Percentiles rank a stretch among this genome's conserved stretches.
These are phyloP conservation scores for Ceratocystis eucalypticola DNA, from an alignment of 2,329 filamentous ascomycete species.

Conservation along the genomic window DNA sequence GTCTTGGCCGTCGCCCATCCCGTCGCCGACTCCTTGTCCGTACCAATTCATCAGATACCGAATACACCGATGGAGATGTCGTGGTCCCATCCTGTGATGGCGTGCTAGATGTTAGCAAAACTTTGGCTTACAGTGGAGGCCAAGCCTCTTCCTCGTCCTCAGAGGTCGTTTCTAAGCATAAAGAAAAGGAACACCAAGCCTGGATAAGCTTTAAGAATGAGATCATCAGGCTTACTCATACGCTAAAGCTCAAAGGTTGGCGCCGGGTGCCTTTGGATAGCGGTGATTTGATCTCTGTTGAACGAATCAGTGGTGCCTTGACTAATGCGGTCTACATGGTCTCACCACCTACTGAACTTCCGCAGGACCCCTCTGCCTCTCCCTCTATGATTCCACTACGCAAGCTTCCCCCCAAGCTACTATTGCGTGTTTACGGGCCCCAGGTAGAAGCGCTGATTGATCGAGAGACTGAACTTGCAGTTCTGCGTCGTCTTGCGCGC, in stretches of 20 bases:
- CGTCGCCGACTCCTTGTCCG: constrained; percentile 27
- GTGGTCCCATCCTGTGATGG: constrained; percentile 78
- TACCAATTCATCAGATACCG: constrained; percentile 65
- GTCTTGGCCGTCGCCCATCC: constrained; percentile 31
- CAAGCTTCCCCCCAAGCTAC: constrained; percentile 49
- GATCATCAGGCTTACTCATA: constrained; percentile 79
- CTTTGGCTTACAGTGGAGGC: constrained; percentile 59
- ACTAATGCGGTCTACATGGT: constrained; percentile 97
- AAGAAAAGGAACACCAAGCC: constrained; percentile 54
- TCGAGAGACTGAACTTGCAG: constrained; percentile 74
- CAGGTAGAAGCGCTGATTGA: constrained; percentile 95
- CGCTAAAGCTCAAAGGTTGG: constrained; percentile 83
- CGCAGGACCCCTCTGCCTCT: constrained; percentile 21
- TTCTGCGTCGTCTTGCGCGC: constrained; percentile 69
- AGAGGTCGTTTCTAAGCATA: constrained; percentile 26
- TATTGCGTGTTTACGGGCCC: constrained; percentile 85
- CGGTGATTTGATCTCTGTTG: constrained; percentile 54
- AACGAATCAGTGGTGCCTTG: constrained; percentile 74
- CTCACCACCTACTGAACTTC: constrained; percentile 48
- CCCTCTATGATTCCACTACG: constrained; percentile 28
- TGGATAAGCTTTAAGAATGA: constrained; percentile 88
- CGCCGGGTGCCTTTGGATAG: constrained; percentile 61
- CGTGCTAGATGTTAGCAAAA: constrained; percentile 78
- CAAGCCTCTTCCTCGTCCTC: constrained; percentile 27
- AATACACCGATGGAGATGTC: constrained; percentile 66